phyloP scores from a whole-genome alignment of 306 rosid species.

The Trichosanthes cucumerina region DNA sequence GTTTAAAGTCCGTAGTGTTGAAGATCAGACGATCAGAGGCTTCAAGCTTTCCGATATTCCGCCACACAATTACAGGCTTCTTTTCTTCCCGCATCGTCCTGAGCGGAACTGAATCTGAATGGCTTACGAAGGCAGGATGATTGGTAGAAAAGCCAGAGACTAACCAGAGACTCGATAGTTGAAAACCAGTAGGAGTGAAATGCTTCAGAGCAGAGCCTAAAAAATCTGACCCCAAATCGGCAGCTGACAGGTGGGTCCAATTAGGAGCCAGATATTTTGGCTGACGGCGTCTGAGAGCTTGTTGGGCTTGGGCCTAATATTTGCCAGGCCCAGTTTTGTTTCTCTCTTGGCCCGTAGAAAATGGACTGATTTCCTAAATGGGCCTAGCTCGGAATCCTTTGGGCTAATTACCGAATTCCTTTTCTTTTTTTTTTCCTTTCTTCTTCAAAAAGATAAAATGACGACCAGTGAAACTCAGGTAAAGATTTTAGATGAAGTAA shows the following conservation, averaged over 20 bases:
- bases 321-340: background rate
- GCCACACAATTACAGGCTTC: slow-evolving; percentile 32
- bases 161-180: background rate
- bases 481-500: no score
- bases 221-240: background rate
- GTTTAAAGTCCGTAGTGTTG: slow-evolving; percentile 3
- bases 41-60: slow-evolving; percentile 29
- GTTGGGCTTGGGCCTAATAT: background rate
- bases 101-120: background rate
- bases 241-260: background rate
- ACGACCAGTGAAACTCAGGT: no score
- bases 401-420: no score
- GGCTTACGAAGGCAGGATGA: background rate
- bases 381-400: background rate
- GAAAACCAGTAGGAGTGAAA: background rate
- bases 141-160: background rate
- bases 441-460: no score
- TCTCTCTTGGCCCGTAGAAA: background rate
- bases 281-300: background rate
- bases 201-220: background rate
- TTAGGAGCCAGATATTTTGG: background rate
- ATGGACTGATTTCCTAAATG: background rate
- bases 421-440: no score
- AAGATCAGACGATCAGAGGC: slow-evolving; percentile 11
- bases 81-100: slow-evolving; percentile 12